A percentile compares a stretch with the other conserved stretches of the same genome.
These are phyloP conservation scores for Ceratobasidium sp. DNA, from an alignment of 1,284 basidiomycete genomes.

Conservation along the genomic window DNA sequence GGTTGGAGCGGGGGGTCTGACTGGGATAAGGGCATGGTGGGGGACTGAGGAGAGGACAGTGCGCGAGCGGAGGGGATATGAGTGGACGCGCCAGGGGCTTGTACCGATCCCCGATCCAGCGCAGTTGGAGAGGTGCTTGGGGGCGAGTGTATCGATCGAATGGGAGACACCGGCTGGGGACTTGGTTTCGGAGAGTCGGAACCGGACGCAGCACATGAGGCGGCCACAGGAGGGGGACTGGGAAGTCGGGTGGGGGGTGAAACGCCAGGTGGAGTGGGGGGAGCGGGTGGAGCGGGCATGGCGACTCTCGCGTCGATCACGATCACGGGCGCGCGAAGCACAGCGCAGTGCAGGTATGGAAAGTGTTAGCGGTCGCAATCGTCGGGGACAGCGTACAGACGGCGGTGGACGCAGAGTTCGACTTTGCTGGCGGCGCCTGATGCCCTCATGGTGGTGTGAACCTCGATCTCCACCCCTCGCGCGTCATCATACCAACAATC, in stretches of 20 bases:
- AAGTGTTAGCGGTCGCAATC: not conserved
- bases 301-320: conserved; percentile 2
- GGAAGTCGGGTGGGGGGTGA: conserved; percentile 1
- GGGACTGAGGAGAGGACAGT: not conserved
- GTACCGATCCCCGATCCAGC: conserved; percentile 28
- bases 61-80: conserved; percentile 20
- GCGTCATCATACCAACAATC: conserved; percentile 40
- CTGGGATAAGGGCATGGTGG: conserved; percentile 11
- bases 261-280: conserved; percentile 21
- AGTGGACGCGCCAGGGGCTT: conserved; percentile 11
- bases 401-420: conserved; percentile 22
- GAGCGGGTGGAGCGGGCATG: conserved; percentile 28
- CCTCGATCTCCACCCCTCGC: conserved; percentile 35
- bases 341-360: not conserved
- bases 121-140: conserved; percentile 20
- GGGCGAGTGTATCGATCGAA: conserved; percentile 39
- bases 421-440: conserved; percentile 35
- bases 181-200: conserved; percentile 13
- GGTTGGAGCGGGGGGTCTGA: not conserved
- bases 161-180: not conserved
- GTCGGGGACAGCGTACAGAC: not conserved
- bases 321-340: conserved; percentile 6
- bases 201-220: conserved; percentile 2
- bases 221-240: not conserved
- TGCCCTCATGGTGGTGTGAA: conserved; percentile 43